Evolutionary conservation across 108 stramenopile genomes (phyloP).

Genomic region (Nitzschia putrida): DNA sequence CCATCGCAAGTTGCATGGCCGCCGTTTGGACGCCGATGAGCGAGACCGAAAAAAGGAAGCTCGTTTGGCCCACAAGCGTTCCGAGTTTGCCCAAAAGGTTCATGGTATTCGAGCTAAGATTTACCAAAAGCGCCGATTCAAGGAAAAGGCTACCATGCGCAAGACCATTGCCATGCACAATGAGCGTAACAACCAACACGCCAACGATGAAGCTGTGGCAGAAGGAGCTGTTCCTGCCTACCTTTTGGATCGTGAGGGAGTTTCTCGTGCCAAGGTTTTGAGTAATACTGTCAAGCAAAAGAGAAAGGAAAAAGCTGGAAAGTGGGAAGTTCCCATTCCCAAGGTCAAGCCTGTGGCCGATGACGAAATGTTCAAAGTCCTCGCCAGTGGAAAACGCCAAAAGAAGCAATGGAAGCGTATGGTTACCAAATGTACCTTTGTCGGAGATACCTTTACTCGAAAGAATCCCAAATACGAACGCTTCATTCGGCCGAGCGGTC

Average conservation of each 20-base stretch:
- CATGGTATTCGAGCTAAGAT: slow-evolving; percentile 97
- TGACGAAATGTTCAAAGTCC: slow-evolving; percentile 98
- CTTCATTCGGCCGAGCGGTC: slow-evolving; percentile 96
- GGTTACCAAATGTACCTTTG: slow-evolving; percentile 98
- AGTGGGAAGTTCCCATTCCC: slow-evolving; percentile 99
- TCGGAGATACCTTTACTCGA: slow-evolving; percentile 95
- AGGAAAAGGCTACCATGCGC: slow-evolving; percentile 99
- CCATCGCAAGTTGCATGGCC: slow-evolving; percentile 97
- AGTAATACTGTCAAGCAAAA: slow-evolving; percentile 99
- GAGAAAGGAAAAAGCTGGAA: slow-evolving; percentile 99
- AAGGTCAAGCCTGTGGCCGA: slow-evolving; percentile 99
- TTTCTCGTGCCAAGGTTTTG: slow-evolving; percentile 96
- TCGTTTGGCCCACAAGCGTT: slow-evolving; percentile 92
- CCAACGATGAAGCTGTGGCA: slow-evolving; percentile 92
- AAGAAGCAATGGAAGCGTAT: slow-evolving; percentile 98
- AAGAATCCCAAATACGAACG: slow-evolving; percentile 99
- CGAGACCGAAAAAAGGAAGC: slow-evolving; percentile 96
- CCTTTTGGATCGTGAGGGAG: slow-evolving; percentile 97
- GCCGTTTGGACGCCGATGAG: slow-evolving; percentile 94
- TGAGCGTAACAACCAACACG: slow-evolving; percentile 93
- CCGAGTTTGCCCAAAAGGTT: slow-evolving; percentile 96
- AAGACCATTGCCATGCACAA: slow-evolving; percentile 99
- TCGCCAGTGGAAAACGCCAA: slow-evolving; percentile 89
- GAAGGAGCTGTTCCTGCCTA: slow-evolving; percentile 97
- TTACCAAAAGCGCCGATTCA: slow-evolving; percentile 95